Percentiles rank a stretch among this genome's conserved stretches.
These are phyloP conservation scores for Macrolepiota dolichaula DNA, from an alignment of 768 basidiomycete species.

Conservation along the genomic window DNA sequence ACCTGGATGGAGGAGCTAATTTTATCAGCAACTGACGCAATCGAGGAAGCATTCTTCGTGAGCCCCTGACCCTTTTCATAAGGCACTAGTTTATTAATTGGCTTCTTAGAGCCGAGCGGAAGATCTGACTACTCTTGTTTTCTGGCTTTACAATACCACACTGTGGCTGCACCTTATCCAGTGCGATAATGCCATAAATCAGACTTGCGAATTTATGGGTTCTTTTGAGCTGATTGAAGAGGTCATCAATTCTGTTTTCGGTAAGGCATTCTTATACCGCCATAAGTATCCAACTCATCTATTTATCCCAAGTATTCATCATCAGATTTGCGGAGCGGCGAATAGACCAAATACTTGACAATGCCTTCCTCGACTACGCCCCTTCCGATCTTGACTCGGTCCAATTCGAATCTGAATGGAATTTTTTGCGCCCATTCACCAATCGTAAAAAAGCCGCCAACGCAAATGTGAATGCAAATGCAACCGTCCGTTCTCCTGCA, in stretches of 20 bases:
- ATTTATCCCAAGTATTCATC: conserved; percentile 69
- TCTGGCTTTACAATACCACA: conserved; percentile 93
- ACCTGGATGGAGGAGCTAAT: conserved; percentile 92
- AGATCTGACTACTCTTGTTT: conserved; percentile 81
- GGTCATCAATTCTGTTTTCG: conserved; percentile 91
- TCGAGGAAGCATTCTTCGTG: conserved; percentile 92
- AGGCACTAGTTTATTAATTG: conserved; percentile 5
- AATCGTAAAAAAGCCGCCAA: conserved; percentile 51
- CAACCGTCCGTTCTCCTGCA: conserved; percentile 22
- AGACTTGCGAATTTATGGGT: conserved; percentile 79
- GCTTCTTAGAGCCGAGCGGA: conserved; percentile 67
- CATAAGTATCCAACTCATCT: background rate
- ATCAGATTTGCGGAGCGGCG: conserved; percentile 88
- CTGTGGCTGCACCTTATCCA: conserved; percentile 89
- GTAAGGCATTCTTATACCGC: conserved; percentile 37
- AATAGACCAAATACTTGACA: conserved; percentile 84
- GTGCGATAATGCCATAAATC: conserved; percentile 75
- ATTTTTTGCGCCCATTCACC: conserved; percentile 73
- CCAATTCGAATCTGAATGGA: conserved; percentile 97
- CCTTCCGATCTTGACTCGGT: conserved; percentile 77
- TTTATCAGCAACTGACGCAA: conserved; percentile 85
- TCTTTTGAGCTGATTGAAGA: conserved; percentile 87
- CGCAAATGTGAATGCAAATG: conserved; percentile 3
- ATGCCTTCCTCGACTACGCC: conserved; percentile 77
- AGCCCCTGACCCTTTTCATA: conserved; percentile 29